Conservation (phyloP, 345 rosid species). For the Kernera saxatilis region DNA sequence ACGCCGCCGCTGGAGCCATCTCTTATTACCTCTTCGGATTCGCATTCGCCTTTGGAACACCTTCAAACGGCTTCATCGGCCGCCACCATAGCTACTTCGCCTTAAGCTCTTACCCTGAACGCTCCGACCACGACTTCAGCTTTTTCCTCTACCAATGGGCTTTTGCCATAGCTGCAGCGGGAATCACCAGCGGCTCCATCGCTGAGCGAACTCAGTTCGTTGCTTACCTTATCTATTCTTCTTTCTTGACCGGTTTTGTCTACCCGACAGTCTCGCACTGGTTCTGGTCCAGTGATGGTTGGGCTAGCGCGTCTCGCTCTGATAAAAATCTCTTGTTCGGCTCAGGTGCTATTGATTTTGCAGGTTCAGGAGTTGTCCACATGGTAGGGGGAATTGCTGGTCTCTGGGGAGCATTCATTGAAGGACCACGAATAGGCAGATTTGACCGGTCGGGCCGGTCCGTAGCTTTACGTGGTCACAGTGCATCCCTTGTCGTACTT, state of each 20-base stretch:
- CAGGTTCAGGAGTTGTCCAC: constrained; percentile 79
- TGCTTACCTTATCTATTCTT: constrained; percentile 62
- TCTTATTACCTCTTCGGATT: constrained; percentile 72
- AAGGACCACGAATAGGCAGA: constrained; percentile 74
- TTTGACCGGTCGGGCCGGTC: constrained; percentile 42
- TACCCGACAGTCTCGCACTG: constrained; percentile 70
- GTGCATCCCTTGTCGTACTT: constrained; percentile 61
- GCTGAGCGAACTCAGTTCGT: constrained; percentile 81
- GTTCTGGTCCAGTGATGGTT: constrained; percentile 72
- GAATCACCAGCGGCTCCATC: constrained; percentile 76
- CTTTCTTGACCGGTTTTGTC: constrained; percentile 67
- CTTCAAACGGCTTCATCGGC: constrained; percentile 75
- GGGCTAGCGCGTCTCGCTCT: constrained; percentile 48
- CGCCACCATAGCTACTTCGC: constrained; percentile 46
- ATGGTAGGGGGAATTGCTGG: constrained; percentile 86
- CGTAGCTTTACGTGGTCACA: constrained; percentile 60
- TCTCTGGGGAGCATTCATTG: constrained; percentile 64
- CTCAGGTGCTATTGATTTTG: constrained; percentile 68
- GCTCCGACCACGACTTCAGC: constrained; percentile 37
- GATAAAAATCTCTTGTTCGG: constrained; percentile 39
- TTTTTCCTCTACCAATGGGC: constrained; percentile 79
- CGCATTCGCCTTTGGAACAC: constrained; percentile 70
- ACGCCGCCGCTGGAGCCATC: constrained; percentile 68
- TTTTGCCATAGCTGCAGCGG: constrained; percentile 73
- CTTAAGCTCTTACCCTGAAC: constrained; percentile 35